Conservation (phyloP, 805 yeast species). For the Lipomyces mesembrius region DNA sequence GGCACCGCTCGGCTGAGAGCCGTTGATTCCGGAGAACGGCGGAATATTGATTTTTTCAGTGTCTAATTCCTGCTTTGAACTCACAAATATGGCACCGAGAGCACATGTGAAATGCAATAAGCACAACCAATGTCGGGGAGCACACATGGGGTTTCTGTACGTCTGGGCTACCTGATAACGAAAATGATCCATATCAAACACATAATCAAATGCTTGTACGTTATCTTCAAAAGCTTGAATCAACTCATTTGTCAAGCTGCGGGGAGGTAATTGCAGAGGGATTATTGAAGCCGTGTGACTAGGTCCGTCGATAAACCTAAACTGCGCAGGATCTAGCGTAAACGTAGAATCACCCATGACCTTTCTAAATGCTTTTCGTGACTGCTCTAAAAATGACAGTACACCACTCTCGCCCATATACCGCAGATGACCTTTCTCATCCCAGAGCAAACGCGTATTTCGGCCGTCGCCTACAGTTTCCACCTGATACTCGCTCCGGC, state of each 20-base stretch:
- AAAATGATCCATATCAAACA: slow-evolving; percentile 48
- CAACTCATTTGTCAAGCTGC: slow-evolving; percentile 44
- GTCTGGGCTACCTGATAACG: slow-evolving; percentile 43
- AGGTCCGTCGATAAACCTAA: slow-evolving; percentile 49
- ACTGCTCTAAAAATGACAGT: slow-evolving; percentile 50
- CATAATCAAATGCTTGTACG: slow-evolving; percentile 50
- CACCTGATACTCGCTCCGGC: slow-evolving; percentile 27
- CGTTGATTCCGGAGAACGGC: slow-evolving; percentile 13
- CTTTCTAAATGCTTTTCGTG: slow-evolving; percentile 48
- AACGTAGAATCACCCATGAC: slow-evolving; percentile 47
- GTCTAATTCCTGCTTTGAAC: slow-evolving; percentile 41
- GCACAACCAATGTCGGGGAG: slow-evolving; percentile 44
- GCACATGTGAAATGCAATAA: slow-evolving; percentile 51
- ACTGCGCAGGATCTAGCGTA: slow-evolving; percentile 49
- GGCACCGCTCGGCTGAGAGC: slow-evolving; percentile 6
- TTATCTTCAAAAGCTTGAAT: slow-evolving; percentile 48
- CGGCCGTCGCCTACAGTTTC: slow-evolving; percentile 31
- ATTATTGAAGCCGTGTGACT: slow-evolving; percentile 38
- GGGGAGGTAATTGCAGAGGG: slow-evolving; percentile 45
- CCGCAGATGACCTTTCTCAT: slow-evolving; percentile 48
- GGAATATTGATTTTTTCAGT: slow-evolving; percentile 40
- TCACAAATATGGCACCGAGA: slow-evolving; percentile 50
- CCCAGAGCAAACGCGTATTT: slow-evolving; percentile 46
- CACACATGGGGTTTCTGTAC: slow-evolving; percentile 45
- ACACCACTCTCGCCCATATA: slow-evolving; percentile 54